phyloP scores from a whole-genome alignment of 768 basidiomycete genomes.

The Serendipita indica region DNA sequence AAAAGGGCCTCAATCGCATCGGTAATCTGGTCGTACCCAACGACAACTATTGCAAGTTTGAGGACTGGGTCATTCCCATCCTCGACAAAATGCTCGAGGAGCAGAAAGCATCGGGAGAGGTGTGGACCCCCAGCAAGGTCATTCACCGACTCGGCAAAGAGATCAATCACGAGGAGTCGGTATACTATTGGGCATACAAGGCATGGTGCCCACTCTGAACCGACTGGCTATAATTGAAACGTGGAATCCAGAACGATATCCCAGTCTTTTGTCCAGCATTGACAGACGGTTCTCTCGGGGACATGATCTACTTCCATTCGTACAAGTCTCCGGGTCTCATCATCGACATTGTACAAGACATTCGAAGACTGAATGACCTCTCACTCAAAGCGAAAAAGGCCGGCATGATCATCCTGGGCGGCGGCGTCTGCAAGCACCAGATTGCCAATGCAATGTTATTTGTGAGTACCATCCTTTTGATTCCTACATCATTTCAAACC shows the following conservation, averaged over 20 bases:
- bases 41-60: slow-evolving; percentile 98
- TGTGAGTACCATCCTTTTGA: slow-evolving; percentile 31
- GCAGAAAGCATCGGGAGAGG: slow-evolving; percentile 49
- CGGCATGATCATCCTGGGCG: slow-evolving; percentile 96
- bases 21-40: slow-evolving; percentile 95
- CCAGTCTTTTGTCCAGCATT: slow-evolving; percentile 97
- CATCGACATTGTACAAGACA: slow-evolving; percentile 90
- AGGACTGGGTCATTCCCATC: slow-evolving; percentile 97
- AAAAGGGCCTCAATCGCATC: slow-evolving; percentile 88
- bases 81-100: slow-evolving; percentile 81
- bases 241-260: slow-evolving; percentile 73
- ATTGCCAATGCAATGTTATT: slow-evolving; percentile 99
- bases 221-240: slow-evolving; percentile 13
- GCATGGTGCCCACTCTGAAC: slow-evolving; percentile 33
- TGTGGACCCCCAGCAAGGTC: slow-evolving; percentile 92
- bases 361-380: slow-evolving; percentile 79
- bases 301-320: slow-evolving; percentile 99
- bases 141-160: slow-evolving; percentile 91
- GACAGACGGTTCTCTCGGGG: slow-evolving; percentile 94
- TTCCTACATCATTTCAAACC: background rate
- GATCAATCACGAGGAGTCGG: slow-evolving; percentile 91
- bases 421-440: slow-evolving; percentile 98
- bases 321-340: slow-evolving; percentile 73
- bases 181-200: slow-evolving; percentile 99
- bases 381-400: slow-evolving; percentile 79